These are phyloP conservation scores for Boletus edulis DNA, from an alignment of 768 basidiomycete species.

Conservation along the genomic window DNA sequence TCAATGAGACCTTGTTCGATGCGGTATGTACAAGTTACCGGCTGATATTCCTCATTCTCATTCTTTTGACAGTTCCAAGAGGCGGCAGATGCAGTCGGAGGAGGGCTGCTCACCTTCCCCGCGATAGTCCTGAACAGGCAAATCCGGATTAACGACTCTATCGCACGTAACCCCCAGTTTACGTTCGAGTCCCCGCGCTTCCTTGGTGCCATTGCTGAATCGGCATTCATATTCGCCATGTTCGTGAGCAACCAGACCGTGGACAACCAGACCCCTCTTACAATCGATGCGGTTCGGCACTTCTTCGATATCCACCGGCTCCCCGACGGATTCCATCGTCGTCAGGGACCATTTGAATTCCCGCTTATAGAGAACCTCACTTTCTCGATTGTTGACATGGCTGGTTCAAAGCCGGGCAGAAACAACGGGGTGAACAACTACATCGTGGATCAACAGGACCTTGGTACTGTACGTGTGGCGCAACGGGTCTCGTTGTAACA, in stretches of 20 bases:
- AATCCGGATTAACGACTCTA: slow-evolving; percentile 21
- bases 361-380: not conserved
- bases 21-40: not conserved
- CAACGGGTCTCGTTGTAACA: no score
- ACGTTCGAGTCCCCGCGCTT: slow-evolving; percentile 14
- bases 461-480: slow-evolving; percentile 7
- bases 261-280: not conserved
- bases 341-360: slow-evolving; percentile 3
- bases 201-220: slow-evolving; percentile 12
- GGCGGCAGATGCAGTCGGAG: slow-evolving; percentile 15
- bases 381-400: not conserved
- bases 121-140: slow-evolving; percentile 13
- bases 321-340: slow-evolving; percentile 17
- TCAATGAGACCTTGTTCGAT: slow-evolving; percentile 25
- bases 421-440: slow-evolving; percentile 17
- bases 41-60: no score
- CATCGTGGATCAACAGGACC: slow-evolving; percentile 7
- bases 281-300: slow-evolving; percentile 8
- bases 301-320: slow-evolving; percentile 13
- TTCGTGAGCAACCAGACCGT: slow-evolving; percentile 23
- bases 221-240: slow-evolving; percentile 16
- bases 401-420: slow-evolving; percentile 4
- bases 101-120: slow-evolving; percentile 15
- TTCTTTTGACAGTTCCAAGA: not conserved
- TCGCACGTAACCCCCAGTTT: slow-evolving; percentile 19